Conservation (phyloP, 805 yeast species). For the Torulaspora microellipsoides region DNA sequence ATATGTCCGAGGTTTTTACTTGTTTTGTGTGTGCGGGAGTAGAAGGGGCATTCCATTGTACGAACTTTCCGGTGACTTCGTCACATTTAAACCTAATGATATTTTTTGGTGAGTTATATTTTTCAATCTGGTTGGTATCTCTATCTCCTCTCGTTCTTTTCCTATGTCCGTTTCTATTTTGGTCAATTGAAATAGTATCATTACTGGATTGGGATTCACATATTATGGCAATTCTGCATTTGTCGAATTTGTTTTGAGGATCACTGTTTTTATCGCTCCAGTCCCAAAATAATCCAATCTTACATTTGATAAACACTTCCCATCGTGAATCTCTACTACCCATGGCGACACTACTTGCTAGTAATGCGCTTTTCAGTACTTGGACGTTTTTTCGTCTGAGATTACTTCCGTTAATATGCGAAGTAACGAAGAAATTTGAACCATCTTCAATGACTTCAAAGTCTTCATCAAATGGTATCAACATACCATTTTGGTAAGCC, state of each 20-base stretch:
- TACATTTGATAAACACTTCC: slow-evolving; percentile 27
- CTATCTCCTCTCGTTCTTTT: too few relatives aligned
- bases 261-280: slow-evolving; percentile 15
- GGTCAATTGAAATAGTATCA: too few relatives aligned
- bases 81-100: too few relatives aligned
- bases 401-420: background rate
- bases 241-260: background rate
- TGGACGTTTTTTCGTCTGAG: slow-evolving; percentile 23
- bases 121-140: too few relatives aligned
- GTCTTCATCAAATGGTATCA: slow-evolving; percentile 14
- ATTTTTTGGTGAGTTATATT: too few relatives aligned
- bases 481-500: slow-evolving; percentile 17
- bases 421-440: slow-evolving; percentile 21
- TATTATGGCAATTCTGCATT: too few relatives aligned
- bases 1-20: too few relatives aligned
- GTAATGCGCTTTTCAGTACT: slow-evolving; percentile 29
- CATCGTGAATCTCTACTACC: slow-evolving; percentile 30
- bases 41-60: too few relatives aligned
- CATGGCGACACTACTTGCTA: slow-evolving; percentile 29
- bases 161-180: too few relatives aligned
- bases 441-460: slow-evolving; percentile 19
- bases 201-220: too few relatives aligned
- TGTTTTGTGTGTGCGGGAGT: too few relatives aligned
- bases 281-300: slow-evolving; percentile 30
- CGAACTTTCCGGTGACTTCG: too few relatives aligned